Base-by-base conservation (phyloP, 225 moss, liverwort and hornwort genomes). In the Physcomitrium patens region DNA sequence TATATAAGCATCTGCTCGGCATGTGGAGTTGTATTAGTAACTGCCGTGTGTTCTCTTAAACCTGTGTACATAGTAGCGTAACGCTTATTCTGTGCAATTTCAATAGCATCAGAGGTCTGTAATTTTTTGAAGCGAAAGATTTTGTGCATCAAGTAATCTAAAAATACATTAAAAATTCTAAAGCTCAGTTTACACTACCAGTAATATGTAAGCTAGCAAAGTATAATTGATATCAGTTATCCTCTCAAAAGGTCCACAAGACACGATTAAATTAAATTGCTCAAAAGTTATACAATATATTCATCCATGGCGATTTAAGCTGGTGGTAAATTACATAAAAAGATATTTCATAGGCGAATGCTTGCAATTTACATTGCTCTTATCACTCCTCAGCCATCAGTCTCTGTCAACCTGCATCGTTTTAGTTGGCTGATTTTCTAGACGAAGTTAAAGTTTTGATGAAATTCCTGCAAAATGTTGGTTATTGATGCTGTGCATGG, bases 41-140 rank as follows among this genome's bases (percentile, higher is more conserved):
- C 80, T 82, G 80, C 86, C 87, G 89, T 93, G 86, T 79, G 69
- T 61, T 24, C 68, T 93, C 24, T 55, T 82, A 71, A 87, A 77
- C 70, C 61, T 93, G 75, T 45, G 70, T 45, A 85, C 73, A 46
- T 89, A 84, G 86, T 91, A 69, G 82, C 85, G 47, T 57, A 89
- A 67, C 83, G 91, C 56, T 82, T 87, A 67, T 87, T 82, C 68
- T 54, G 81, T 59, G 79, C 89, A 67, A 81, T 93, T 10, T 77
- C 73, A 54, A 79, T 79, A 23, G n/a, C 76, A 18, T 65, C 76
- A 19, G 77, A 84, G 53, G 65, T 91, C 15, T 86, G 69, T 62
- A 76, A 68, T 78, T 84, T 89, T 53, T 62, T 93, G 48, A 84
- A 76, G 79, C 82, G 81, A 68, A 87, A 87, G 48, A 67, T 93